phyloP scores from a whole-genome alignment of 768 basidiomycete species.

The Phaeolepiota aurea region DNA sequence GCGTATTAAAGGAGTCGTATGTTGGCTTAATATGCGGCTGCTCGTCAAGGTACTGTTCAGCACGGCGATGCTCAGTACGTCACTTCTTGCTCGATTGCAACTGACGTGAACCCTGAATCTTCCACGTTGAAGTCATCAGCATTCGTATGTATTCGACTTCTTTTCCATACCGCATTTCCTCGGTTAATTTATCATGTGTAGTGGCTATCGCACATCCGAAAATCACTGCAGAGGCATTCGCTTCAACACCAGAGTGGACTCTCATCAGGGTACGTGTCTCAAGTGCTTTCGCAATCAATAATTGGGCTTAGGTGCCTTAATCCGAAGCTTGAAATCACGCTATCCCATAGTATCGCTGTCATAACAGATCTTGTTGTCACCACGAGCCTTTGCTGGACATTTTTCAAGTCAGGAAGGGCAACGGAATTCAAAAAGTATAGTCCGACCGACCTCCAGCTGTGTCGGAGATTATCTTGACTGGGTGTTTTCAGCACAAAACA shows the following conservation, averaged over 20 bases:
- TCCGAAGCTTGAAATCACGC: not conserved
- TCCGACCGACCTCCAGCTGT: not conserved
- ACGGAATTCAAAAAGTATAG: not conserved
- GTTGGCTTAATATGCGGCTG: not conserved
- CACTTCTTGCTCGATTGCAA: not conserved
- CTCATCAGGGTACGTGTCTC: too few species aligned
- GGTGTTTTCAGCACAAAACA: not conserved
- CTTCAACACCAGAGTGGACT: not conserved
- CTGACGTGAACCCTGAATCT: not conserved
- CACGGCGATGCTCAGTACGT: not conserved
- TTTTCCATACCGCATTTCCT: not conserved
- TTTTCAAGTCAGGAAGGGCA: not conserved
- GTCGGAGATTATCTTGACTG: not conserved
- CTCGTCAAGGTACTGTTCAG: not conserved
- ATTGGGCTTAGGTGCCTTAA: too few species aligned
- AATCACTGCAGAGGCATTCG: not conserved
- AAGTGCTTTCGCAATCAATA: too few species aligned
- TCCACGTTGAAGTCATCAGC: not conserved
- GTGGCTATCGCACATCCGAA: not conserved
- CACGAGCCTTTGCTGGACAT: constrained; percentile 1
- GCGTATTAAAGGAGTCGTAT: not conserved
- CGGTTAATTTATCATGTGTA: not conserved
- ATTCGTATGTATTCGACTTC: not conserved
- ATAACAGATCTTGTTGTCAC: constrained; percentile 5
- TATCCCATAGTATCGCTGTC: constrained; percentile 2